Conservation (phyloP, 2,329 filamentous ascomycete species). For the Cladosporium colombiae region DNA sequence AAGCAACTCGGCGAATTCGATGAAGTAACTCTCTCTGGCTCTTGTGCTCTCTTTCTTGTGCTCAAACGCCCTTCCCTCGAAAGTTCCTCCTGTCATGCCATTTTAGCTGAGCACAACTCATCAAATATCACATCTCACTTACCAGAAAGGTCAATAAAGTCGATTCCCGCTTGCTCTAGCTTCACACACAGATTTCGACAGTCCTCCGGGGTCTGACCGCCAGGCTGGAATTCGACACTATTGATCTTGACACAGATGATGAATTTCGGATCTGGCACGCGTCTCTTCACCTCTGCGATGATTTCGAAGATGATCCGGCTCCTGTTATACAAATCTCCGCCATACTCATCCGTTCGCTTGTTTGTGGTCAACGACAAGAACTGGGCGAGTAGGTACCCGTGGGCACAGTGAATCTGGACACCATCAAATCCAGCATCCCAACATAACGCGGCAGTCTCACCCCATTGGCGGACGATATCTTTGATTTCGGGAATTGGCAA, state of each 20-base stretch:
- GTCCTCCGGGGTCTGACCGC: constrained; percentile 32
- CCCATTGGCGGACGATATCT: constrained; percentile 31
- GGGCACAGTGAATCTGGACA: constrained; percentile 38
- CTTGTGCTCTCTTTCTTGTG: constrained; percentile 36
- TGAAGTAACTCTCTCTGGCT: constrained; percentile 34
- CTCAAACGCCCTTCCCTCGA: constrained; percentile 40
- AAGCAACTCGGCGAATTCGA: constrained; percentile 36
- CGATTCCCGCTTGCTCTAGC: constrained; percentile 28
- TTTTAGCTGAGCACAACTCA: not conserved
- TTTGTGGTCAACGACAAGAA: constrained; percentile 46
- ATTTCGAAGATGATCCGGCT: constrained; percentile 44
- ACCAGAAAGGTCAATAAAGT: constrained; percentile 33
- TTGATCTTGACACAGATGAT: constrained; percentile 37
- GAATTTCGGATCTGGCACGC: constrained; percentile 30
- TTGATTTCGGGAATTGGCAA: constrained; percentile 33
- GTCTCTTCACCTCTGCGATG: constrained; percentile 35
- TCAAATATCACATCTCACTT: constrained; percentile 14
- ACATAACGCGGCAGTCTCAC: constrained; percentile 30
- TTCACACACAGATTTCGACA: constrained; percentile 30
- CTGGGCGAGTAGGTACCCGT: constrained; percentile 47
- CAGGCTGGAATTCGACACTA: constrained; percentile 35
- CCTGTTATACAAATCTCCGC: constrained; percentile 44
- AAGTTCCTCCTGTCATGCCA: constrained; percentile 53
- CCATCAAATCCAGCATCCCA: constrained; percentile 35
- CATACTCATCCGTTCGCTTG: constrained; percentile 45